Evolutionary conservation across 2,329 filamentous ascomycete genomes (phyloP), one percentile per base, ranked within the genome.

Genomic region (Lachnellula occidentalis): DNA sequence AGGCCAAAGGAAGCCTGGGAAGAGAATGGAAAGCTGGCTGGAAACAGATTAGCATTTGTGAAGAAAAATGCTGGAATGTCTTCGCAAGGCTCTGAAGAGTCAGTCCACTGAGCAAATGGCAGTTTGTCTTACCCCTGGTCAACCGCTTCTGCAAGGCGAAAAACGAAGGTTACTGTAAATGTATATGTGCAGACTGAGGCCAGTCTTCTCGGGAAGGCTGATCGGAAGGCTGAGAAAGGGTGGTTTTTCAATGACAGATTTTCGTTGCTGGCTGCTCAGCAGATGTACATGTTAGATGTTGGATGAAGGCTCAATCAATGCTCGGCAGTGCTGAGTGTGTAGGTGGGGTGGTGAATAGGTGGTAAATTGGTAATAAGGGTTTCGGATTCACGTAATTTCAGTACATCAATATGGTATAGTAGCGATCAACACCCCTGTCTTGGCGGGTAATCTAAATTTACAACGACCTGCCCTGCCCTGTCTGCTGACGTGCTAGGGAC

Each of bases 371-470:
- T 48, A 52, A 39, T 37, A 47, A 48, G 51, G 27, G 36, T 27
- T 46, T 42, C 43, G 53, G 59, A 59, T 59, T 61, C 57, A 58
- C 27, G 27, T 31, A 31, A 8, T 31, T 31, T 31, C 12, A 31
- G 27, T 11, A 11, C 52, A 54, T 27, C 27, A 45, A 55, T 52
- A 31, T 53, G 55, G 57, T 58, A 31, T 31, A 31, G 27, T 31
- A 57, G 60, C 54, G 54, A 57, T 60, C 51, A 31, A 56, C 51
- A 57, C 48, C 51, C 53, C 54, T 52, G 50, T 55, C 45, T 49
- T 48, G 48, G 45, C 31, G 42, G 34, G 36, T 46, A 48, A 52
- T 22, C 48, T 17, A 15, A 48, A 52, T 22, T 45, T 17, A 15
- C 24, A 46, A 2, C 12, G 7, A 37, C 31, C 22, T 24, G 41